phyloP scores from a whole-genome alignment of 2,329 filamentous ascomycete species.

The Hypoxylon sp. region DNA sequence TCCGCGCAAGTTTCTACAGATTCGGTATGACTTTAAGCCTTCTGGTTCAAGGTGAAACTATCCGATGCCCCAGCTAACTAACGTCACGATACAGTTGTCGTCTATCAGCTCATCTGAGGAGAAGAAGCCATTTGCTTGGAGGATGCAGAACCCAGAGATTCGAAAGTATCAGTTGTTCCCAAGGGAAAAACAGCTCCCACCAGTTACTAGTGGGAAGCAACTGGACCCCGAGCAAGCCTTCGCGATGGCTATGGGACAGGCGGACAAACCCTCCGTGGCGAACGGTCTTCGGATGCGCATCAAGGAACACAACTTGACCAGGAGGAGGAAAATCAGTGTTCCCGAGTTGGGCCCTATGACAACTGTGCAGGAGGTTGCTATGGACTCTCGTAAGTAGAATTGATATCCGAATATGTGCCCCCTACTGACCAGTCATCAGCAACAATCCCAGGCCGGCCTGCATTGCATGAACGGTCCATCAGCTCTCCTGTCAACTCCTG shows the following conservation, averaged over 20 bases:
- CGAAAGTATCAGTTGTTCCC: constrained; percentile 75
- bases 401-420: constrained; percentile 6
- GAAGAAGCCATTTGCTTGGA: constrained; percentile 68
- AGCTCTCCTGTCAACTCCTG: constrained; percentile 71
- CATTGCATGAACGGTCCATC: constrained; percentile 74
- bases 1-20: constrained; percentile 63
- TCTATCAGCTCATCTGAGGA: constrained; percentile 58
- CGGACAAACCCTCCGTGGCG: constrained; percentile 58
- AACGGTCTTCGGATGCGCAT: constrained; percentile 66
- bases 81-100: constrained; percentile 48
- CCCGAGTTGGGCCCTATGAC: constrained; percentile 77
- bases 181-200: constrained; percentile 63
- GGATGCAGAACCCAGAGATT: constrained; percentile 69
- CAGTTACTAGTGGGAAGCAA: constrained; percentile 60
- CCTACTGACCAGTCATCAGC: constrained; percentile 61
- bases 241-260: constrained; percentile 58
- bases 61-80: constrained; percentile 51
- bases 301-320: constrained; percentile 70
- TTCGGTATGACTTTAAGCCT: constrained; percentile 58
- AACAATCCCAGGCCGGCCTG: constrained; percentile 76
- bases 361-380: constrained; percentile 75
- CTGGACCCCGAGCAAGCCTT: constrained; percentile 67
- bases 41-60: constrained; percentile 37
- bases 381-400: constrained; percentile 77
- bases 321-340: constrained; percentile 75